A percentile compares a stretch with the other conserved stretches of the same genome.
phyloP scores from a whole-genome alignment of 2,329 filamentous ascomycete genomes.

The Myriosclerotinia scirpicola region DNA sequence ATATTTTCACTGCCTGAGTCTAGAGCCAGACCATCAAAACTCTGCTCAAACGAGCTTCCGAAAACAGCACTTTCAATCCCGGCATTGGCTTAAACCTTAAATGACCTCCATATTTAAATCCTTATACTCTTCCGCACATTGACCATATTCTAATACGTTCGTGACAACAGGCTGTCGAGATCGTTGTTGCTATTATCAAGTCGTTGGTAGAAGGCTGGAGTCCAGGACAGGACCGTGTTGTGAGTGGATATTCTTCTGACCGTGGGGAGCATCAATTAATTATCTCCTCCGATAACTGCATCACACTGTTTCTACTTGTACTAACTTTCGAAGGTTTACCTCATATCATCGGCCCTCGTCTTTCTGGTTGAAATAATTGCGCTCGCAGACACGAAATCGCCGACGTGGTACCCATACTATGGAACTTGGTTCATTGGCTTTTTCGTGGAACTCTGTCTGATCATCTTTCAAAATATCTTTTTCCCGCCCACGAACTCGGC shows the following conservation, averaged over 20 bases:
- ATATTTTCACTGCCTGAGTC: too few species aligned
- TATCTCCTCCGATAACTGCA: background rate
- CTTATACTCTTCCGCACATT: background rate
- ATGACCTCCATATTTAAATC: slow-evolving; percentile 41
- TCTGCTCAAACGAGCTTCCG: too few species aligned
- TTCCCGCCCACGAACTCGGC: slow-evolving; percentile 27
- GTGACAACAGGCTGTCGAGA: slow-evolving; percentile 40
- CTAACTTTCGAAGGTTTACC: slow-evolving; percentile 48
- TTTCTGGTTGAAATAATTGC: slow-evolving; percentile 61
- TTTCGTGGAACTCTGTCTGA: slow-evolving; percentile 53
- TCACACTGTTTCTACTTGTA: background rate
- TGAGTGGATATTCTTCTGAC: slow-evolving; percentile 24
- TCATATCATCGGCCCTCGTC: slow-evolving; percentile 61
- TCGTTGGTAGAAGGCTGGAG: slow-evolving; percentile 33
- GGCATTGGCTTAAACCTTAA: too few species aligned
- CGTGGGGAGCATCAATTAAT: background rate
- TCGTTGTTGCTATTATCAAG: slow-evolving; percentile 34
- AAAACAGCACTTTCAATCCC: too few species aligned
- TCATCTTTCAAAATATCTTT: slow-evolving; percentile 42
- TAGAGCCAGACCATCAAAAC: too few species aligned
- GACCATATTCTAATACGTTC: slow-evolving; percentile 36
- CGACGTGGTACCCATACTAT: slow-evolving; percentile 62
- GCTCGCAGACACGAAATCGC: slow-evolving; percentile 51
- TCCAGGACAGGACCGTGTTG: slow-evolving; percentile 38
- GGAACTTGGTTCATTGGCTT: slow-evolving; percentile 62